Evolutionary conservation across 805 yeast species (phyloP).

Genomic region (Wickerhamomyces rabaulensis): DNA sequence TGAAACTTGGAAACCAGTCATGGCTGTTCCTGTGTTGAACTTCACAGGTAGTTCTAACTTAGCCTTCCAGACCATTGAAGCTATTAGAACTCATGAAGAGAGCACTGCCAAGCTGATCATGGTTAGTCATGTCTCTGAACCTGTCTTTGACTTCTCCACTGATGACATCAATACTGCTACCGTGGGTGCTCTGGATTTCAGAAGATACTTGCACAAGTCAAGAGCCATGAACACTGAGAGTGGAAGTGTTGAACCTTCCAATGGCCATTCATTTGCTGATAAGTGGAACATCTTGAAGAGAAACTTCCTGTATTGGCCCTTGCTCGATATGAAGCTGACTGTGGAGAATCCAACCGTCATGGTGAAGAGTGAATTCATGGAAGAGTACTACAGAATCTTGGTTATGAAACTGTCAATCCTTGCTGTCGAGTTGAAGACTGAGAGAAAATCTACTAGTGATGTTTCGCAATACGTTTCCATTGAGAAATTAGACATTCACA

Average conservation of each 20-base stretch:
- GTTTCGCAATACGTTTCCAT: conserved; percentile 5
- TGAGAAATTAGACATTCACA: conserved; percentile 12
- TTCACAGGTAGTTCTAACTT: conserved; percentile 35
- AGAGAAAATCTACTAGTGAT: conserved; percentile 19
- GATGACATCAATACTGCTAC: conserved; percentile 33
- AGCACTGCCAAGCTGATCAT: conserved; percentile 29
- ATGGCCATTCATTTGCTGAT: background rate
- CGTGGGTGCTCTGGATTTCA: conserved; percentile 16
- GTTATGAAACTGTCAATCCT: conserved; percentile 23
- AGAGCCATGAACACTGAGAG: background rate
- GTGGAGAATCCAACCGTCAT: conserved; percentile 35
- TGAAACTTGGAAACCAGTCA: conserved; percentile 12
- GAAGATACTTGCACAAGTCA: background rate
- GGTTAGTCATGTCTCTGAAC: conserved; percentile 37
- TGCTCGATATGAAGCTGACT: conserved; percentile 29
- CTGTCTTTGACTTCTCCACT: conserved; percentile 39
- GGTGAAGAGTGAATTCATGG: conserved; percentile 26
- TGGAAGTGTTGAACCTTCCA: background rate
- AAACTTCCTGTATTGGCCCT: conserved; percentile 26
- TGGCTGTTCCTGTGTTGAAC: conserved; percentile 20
- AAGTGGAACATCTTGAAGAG: conserved; percentile 8
- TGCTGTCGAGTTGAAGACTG: conserved; percentile 13
- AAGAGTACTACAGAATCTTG: conserved; percentile 26
- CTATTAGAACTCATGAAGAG: conserved; percentile 15
- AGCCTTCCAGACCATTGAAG: conserved; percentile 29